phyloP scores from a whole-genome alignment of 768 basidiomycete species.

The Chalciporus piperatus region DNA sequence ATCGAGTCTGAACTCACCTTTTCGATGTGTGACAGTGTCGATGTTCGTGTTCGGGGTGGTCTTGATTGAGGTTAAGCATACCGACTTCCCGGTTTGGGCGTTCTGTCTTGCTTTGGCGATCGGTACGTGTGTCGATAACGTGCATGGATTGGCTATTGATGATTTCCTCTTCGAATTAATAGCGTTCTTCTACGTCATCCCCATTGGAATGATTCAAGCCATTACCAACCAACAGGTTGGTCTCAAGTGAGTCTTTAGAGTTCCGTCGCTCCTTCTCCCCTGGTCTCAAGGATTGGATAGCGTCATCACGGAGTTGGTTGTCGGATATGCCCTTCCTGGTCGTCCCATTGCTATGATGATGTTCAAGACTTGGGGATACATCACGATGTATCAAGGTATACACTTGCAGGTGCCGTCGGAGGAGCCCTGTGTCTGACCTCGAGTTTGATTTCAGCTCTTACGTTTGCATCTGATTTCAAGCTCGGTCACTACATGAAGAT shows the following conservation, averaged over 20 bases:
- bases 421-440: not conserved
- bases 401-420: not conserved
- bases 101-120: constrained; percentile 35
- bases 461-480: constrained; percentile 71
- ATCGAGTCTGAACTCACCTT: too few relatives aligned
- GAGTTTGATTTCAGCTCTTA: constrained; percentile 39
- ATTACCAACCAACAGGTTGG: constrained; percentile 79
- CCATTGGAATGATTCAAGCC: constrained; percentile 73
- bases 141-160: not conserved
- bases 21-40: constrained; percentile 24
- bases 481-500: constrained; percentile 76
- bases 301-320: constrained; percentile 72
- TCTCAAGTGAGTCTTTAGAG: constrained; percentile 33
- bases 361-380: constrained; percentile 75
- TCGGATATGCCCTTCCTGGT: constrained; percentile 56
- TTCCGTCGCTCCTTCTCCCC: not conserved
- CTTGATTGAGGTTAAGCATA: constrained; percentile 60
- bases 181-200: constrained; percentile 66
- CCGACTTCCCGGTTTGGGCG: constrained; percentile 44
- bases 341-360: constrained; percentile 78
- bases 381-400: constrained; percentile 50
- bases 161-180: not conserved
- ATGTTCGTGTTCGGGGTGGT: constrained; percentile 60
- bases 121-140: constrained; percentile 18
- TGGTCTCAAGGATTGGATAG: constrained; percentile 10